Percentiles rank a stretch among this genome's conserved stretches.
Evolutionary conservation across 2,329 filamentous ascomycete species (phyloP).

Genomic region (Botrytis fragariae): DNA sequence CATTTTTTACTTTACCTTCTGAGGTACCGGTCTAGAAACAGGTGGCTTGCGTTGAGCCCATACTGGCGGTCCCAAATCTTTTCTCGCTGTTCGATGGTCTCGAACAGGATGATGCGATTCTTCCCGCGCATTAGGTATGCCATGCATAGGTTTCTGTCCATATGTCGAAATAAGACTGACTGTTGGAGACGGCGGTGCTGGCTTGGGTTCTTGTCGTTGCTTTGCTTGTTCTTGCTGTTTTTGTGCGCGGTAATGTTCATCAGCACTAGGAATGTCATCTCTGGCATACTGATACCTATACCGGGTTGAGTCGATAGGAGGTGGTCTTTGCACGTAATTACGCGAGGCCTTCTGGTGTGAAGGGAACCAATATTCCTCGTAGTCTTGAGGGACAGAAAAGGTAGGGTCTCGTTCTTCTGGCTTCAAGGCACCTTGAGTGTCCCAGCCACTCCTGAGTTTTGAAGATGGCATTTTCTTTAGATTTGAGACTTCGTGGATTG

Average conservation of each 20-base stretch:
- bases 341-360: neutral
- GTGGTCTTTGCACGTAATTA: neutral
- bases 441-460: neutral
- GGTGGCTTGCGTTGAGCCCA: neutral
- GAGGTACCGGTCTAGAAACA: neutral
- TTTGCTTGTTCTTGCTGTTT: too few species aligned
- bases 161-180: neutral
- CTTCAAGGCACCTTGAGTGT: neutral
- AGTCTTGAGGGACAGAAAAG: neutral
- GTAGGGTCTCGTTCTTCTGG: neutral
- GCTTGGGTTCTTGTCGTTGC: neutral
- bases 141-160: neutral
- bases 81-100: neutral
- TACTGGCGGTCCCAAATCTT: neutral
- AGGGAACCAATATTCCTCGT: neutral
- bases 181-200: neutral
- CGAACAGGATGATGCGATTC: neutral
- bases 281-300: neutral
- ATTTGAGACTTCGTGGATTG: neutral
- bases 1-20: neutral
- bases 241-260: neutral
- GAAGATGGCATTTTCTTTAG: neutral
- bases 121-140: fast-evolving
- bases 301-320: neutral
- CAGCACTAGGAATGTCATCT: neutral